Percentiles rank a stretch among this genome's conserved stretches.
phyloP scores from a whole-genome alignment of 768 basidiomycete genomes.

The Podaxis sp. region DNA sequence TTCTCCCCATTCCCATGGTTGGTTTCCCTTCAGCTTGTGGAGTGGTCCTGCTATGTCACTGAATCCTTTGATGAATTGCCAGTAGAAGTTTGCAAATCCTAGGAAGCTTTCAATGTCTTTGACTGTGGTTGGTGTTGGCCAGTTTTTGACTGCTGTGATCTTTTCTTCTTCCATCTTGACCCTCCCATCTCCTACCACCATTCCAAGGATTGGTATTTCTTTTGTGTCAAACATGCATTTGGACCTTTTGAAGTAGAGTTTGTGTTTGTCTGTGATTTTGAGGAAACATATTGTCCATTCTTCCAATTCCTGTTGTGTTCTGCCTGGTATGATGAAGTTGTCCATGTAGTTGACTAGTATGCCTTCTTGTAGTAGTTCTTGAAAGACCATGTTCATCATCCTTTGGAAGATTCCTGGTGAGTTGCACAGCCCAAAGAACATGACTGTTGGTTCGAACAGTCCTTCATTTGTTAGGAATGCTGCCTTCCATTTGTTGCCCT shows the following conservation, averaged over 20 bases:
- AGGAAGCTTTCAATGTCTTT: constrained; percentile 13
- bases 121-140: background rate
- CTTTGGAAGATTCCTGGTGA: constrained; percentile 13
- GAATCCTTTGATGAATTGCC: constrained; percentile 8
- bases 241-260: constrained; percentile 21
- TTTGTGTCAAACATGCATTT: constrained; percentile 24
- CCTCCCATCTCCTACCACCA: constrained; percentile 22
- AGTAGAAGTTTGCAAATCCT: constrained; percentile 17
- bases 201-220: constrained; percentile 25
- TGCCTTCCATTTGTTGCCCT: background rate
- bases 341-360: constrained; percentile 38
- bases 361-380: background rate
- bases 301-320: constrained; percentile 12
- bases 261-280: constrained; percentile 2
- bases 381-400: constrained; percentile 11
- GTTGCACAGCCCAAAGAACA: constrained; percentile 16
- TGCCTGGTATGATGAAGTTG: constrained; percentile 28
- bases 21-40: background rate
- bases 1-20: background rate
- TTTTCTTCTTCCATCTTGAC: constrained; percentile 34
- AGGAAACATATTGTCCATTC: constrained; percentile 14
- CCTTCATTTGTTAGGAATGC: background rate
- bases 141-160: constrained; percentile 17
- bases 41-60: constrained; percentile 5
- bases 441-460: constrained; percentile 9